Conservation (phyloP, 2,329 filamentous ascomycete genomes). For the Lachnellula subtilissima region DNA sequence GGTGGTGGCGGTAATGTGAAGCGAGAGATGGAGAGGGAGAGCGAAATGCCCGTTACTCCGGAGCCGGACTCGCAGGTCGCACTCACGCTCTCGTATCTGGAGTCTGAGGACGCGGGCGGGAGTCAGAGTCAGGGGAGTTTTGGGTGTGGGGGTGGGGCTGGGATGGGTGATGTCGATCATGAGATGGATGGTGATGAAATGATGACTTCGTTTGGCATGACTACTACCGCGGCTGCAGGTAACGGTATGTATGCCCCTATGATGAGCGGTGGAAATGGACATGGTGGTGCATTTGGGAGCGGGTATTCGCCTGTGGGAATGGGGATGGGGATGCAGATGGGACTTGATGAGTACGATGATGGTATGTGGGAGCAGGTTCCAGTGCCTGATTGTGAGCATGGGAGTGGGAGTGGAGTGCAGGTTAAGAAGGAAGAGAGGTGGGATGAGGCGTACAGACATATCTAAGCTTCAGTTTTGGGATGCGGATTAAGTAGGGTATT, state of each 20-base stretch:
- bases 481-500: too few species aligned
- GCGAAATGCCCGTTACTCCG: neutral
- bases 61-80: neutral
- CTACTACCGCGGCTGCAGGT: neutral
- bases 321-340: neutral
- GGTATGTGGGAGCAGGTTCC: neutral
- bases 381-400: neutral
- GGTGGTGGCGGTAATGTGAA: neutral
- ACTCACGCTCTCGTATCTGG: neutral
- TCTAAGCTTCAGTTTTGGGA: too few species aligned
- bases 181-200: neutral
- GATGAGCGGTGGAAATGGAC: neutral
- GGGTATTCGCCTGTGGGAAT: neutral
- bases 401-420: neutral
- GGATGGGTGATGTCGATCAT: too few species aligned
- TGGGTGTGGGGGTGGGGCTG: neutral
- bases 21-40: neutral
- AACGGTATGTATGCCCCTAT: neutral
- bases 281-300: neutral
- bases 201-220: neutral
- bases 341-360: neutral
- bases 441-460: neutral
- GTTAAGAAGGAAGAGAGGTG: neutral
- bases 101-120: too few species aligned
- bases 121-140: neutral